phyloP scores from a whole-genome alignment of 225 moss, liverwort and hornwort genomes.

The Physcomitrium patens region DNA sequence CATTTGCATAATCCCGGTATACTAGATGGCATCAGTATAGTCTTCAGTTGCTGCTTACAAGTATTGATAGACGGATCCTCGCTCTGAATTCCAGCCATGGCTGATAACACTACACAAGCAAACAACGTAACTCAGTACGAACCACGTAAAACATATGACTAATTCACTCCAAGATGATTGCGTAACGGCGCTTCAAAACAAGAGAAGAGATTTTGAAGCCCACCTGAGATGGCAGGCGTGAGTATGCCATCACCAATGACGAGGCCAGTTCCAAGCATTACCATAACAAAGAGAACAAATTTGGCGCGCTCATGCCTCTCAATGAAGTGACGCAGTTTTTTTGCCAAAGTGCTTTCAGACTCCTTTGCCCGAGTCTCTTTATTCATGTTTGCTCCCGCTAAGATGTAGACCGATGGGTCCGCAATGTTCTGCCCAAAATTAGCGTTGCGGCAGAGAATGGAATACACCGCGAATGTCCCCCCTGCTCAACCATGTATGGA shows the following conservation, averaged over 20 bases:
- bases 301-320: conserved; percentile 50
- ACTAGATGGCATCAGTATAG: no score
- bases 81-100: conserved; percentile 71
- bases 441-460: conserved; percentile 60
- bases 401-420: conserved; percentile 29
- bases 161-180: background rate
- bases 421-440: conserved; percentile 57
- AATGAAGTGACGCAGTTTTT: conserved; percentile 42
- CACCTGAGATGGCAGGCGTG: conserved; percentile 89
- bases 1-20: background rate
- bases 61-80: conserved; percentile 56
- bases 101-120: conserved; percentile 71
- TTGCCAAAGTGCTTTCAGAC: conserved; percentile 26
- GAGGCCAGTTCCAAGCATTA: conserved; percentile 71
- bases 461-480: conserved; percentile 77
- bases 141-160: background rate
- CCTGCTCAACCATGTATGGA: conserved; percentile 42
- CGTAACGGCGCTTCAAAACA: background rate
- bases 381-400: conserved; percentile 21
- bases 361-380: conserved; percentile 6
- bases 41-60: conserved; percentile 35
- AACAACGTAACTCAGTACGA: conserved; percentile 23
- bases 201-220: conserved; percentile 12
- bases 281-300: conserved; percentile 49
- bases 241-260: conserved; percentile 88